Conservation (phyloP, 2,329 filamentous ascomycete genomes). For the Talaromyces sp. region DNA sequence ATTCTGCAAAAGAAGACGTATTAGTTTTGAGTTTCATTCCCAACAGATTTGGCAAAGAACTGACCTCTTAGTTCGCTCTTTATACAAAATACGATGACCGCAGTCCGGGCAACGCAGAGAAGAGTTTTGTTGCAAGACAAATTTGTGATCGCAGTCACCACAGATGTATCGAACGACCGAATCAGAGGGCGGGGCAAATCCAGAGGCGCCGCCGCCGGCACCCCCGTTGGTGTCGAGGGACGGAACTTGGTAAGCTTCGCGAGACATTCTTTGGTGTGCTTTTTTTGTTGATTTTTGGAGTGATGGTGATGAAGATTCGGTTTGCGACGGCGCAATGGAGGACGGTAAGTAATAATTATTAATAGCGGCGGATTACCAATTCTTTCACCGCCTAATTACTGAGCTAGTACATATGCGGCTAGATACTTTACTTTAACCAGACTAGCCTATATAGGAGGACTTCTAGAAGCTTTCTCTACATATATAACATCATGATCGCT, state of each 20-base stretch:
- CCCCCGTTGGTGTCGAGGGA: slow-evolving; percentile 40
- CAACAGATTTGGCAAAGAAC: slow-evolving; percentile 26
- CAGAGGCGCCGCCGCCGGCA: slow-evolving; percentile 35
- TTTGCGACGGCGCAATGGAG: neutral
- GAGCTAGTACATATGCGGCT: neutral
- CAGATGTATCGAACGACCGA: slow-evolving; percentile 65
- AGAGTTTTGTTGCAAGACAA: slow-evolving; percentile 69
- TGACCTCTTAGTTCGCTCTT: slow-evolving; percentile 94
- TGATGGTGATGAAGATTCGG: neutral
- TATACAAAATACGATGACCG: slow-evolving; percentile 92
- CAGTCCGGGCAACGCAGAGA: slow-evolving; percentile 86
- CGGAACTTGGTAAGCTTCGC: slow-evolving; percentile 73
- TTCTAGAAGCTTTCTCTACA: neutral
- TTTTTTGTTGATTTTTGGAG: neutral
- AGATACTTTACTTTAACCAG: neutral
- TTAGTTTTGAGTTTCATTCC: neutral
- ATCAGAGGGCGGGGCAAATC: slow-evolving; percentile 20
- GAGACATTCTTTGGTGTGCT: slow-evolving; percentile 47
- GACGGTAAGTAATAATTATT: no score
- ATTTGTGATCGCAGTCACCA: slow-evolving; percentile 77
- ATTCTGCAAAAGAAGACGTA: slow-evolving; percentile 56
- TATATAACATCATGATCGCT: no score
- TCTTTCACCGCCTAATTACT: neutral
- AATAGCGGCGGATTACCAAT: neutral
- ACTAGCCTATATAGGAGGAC: neutral